phyloP scores from a whole-genome alignment of 2,329 filamentous ascomycete species.

The Fusarium liriodendri region DNA sequence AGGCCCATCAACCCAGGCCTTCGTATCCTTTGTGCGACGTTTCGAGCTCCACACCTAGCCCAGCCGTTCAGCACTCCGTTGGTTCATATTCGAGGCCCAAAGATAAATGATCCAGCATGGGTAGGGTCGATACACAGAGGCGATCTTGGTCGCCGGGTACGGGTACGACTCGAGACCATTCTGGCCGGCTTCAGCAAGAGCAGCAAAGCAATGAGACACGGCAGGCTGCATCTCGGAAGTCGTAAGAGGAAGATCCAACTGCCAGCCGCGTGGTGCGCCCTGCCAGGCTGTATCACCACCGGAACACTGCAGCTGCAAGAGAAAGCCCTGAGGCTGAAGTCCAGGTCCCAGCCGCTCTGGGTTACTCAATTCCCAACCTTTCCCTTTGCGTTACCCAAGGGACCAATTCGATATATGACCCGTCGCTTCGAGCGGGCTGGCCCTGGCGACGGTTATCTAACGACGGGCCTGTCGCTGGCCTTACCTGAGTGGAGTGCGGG shows the following conservation, averaged over 20 bases:
- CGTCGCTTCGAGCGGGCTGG: background rate
- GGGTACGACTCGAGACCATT: background rate
- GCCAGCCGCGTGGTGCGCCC: conserved; percentile 13
- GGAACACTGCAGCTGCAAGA: conserved; percentile 28
- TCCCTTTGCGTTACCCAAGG: background rate
- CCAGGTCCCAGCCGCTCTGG: background rate
- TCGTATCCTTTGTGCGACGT: conserved; percentile 32
- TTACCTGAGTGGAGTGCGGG: conserved; percentile 10
- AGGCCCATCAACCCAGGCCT: conserved; percentile 21
- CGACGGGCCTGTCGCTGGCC: background rate
- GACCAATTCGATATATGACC: background rate
- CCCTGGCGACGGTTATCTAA: background rate
- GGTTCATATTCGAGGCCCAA: conserved; percentile 1
- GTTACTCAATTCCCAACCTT: background rate
- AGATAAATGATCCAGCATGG: background rate
- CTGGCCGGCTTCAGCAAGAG: background rate
- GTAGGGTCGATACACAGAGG: conserved; percentile 7
- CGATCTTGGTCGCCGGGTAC: conserved; percentile 8
- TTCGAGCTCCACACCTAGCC: background rate
- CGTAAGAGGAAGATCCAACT: conserved; percentile 21
- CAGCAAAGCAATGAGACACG: background rate
- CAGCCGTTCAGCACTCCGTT: background rate
- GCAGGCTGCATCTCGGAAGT: conserved; percentile 18
- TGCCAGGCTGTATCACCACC: background rate
- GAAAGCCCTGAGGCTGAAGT: conserved; percentile 17